Percentiles rank a stretch among this genome's conserved stretches.
Conservation (phyloP, 768 basidiomycete genomes). For the Tubosaeta brunneosetosa region DNA sequence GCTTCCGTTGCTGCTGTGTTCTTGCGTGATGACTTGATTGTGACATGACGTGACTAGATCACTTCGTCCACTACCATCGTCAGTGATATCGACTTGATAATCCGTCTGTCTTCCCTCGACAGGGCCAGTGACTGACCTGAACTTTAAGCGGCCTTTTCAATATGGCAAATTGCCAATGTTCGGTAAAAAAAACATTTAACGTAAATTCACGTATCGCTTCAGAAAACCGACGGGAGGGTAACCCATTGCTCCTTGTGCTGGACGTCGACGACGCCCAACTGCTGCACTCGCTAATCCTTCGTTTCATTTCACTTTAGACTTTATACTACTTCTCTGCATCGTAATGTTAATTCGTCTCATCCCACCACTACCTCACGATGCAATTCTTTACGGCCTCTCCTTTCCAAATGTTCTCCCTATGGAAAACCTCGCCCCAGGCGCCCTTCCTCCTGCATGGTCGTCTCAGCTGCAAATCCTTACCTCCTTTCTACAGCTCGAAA, state of each 20-base stretch:
- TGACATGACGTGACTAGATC: background rate
- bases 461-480: constrained; percentile 48
- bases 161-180: constrained; percentile 2
- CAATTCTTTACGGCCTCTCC: constrained; percentile 54
- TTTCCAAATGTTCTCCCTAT: constrained; percentile 42
- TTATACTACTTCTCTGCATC: constrained; percentile 24
- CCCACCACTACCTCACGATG: constrained; percentile 41
- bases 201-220: constrained; percentile 29
- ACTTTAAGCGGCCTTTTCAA: background rate
- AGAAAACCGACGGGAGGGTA: constrained; percentile 27
- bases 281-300: constrained; percentile 3
- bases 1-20: background rate
- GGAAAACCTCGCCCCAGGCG: constrained; percentile 28
- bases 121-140: too few species aligned
- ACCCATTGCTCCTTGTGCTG: constrained; percentile 19
- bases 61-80: background rate
- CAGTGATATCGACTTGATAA: background rate
- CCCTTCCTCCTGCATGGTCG: constrained; percentile 50
- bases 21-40: too few species aligned
- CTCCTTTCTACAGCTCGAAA: constrained; percentile 47
- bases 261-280: constrained; percentile 27
- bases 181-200: constrained; percentile 19
- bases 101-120: too few species aligned
- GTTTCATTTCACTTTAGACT: constrained; percentile 13
- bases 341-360: constrained; percentile 56